These are phyloP conservation scores for Butyriboletus appendiculatus DNA, from an alignment of 1,284 basidiomycete genomes.

Conservation along the genomic window DNA sequence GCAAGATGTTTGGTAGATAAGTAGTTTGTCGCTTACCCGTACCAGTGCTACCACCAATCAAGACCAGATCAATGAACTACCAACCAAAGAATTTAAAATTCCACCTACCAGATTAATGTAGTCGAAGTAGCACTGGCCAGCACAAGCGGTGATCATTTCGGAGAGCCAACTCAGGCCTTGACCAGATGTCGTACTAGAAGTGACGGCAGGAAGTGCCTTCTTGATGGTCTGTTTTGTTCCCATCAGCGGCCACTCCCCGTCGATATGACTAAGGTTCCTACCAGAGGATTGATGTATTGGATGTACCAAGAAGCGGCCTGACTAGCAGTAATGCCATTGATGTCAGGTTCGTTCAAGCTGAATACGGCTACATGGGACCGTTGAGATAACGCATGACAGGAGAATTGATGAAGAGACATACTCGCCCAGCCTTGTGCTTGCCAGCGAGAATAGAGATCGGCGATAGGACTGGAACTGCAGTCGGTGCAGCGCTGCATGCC, in stretches of 20 bases:
- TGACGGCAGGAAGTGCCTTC: slow-evolving; percentile 40
- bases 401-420: slow-evolving; percentile 8
- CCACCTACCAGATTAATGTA: slow-evolving; percentile 35
- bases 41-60: slow-evolving; percentile 32
- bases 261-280: slow-evolving; percentile 9
- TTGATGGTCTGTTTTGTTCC: slow-evolving; percentile 28
- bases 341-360: slow-evolving; percentile 40
- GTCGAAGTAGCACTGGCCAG: slow-evolving; percentile 34
- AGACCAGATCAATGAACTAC: background rate
- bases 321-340: slow-evolving; percentile 28
- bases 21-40: slow-evolving; percentile 25
- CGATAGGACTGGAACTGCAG: slow-evolving; percentile 39
- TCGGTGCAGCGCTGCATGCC: slow-evolving; percentile 42
- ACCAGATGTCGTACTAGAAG: slow-evolving; percentile 30
- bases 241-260: background rate
- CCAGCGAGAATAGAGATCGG: slow-evolving; percentile 33
- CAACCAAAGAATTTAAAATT: background rate
- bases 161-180: slow-evolving; percentile 37
- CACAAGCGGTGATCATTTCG: slow-evolving; percentile 33
- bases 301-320: slow-evolving; percentile 41
- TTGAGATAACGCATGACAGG: background rate
- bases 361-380: slow-evolving; percentile 32
- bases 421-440: slow-evolving; percentile 29
- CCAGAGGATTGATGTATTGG: slow-evolving; percentile 39
- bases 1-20: background rate